Base-by-base conservation (phyloP, 2,329 filamentous ascomycete genomes). In the Sclerotiophoma versabilis region DNA sequence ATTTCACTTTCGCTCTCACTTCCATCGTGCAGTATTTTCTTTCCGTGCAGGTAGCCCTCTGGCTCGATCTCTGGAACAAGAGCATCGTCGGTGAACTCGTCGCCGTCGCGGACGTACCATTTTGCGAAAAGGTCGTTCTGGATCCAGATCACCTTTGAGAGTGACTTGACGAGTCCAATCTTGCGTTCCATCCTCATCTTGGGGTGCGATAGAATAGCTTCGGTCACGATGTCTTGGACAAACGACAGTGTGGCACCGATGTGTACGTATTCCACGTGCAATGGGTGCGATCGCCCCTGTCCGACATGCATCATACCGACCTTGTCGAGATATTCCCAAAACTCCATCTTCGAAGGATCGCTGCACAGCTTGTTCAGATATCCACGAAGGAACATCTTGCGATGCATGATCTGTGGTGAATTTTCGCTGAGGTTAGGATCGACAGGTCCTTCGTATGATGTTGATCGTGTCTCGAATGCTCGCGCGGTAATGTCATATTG, bases 231-330 rank as follows among this genome's bases (percentile, higher is more conserved):
- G 67, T 93, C 90, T 67, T 92, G 88, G 63, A 93, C 89, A 70
- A 90, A 90, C 2, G 85, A 87, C 2, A 93, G 81, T 37, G 85
- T 87, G 26, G 80, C 84, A 44, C 89, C 87, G 38, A 93, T 87
- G 71, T 93, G 90, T 42, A 93, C 81, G 73, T 92, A 93, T 73
- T 93, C 90, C 60, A 93, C 83, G 66, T 92, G 88, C 14, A 93
- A 80, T 1, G 89, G 87, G 62, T 91, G 86, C 47, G 84, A 80
- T 32, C 89, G 85, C 15, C 87, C 89, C 38, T 87, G 84, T 1
- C 89, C 89, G n/a, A 89, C 87, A 72, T 93, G 90, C 89, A 93
- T 93, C 80, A 91, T 85, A 53, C 89, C 90, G 29, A 93, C 90
- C 74, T 93, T 93, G 77, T 93, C 88, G 37, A 93, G 78, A 69